Percentiles rank a stretch among this genome's conserved stretches.
Conservation (phyloP, 2,329 filamentous ascomycete species). For the Botrytis tulipae region DNA sequence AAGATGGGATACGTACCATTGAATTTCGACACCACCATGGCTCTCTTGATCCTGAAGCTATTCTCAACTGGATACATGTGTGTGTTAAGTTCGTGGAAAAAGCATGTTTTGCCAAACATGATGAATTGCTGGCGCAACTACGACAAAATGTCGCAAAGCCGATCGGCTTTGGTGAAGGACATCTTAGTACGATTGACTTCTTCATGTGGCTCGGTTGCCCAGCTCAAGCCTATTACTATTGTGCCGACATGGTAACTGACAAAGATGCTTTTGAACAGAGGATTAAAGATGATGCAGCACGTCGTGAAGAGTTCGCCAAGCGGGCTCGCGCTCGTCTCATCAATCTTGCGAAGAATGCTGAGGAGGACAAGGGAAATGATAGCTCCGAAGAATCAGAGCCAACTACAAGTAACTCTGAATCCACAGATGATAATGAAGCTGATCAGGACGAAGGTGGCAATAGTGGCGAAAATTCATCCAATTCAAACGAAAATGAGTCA, state of each 20-base stretch:
- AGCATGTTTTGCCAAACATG: background rate
- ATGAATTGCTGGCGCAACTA: background rate
- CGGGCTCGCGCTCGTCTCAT: background rate
- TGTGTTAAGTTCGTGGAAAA: slow-evolving; percentile 25
- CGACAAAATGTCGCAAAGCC: background rate
- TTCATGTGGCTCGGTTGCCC: slow-evolving; percentile 6
- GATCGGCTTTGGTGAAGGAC: background rate
- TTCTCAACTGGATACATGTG: slow-evolving; percentile 28
- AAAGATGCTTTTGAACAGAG: background rate
- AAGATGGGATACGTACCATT: slow-evolving; percentile 22
- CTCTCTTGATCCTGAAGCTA: slow-evolving; percentile 24
- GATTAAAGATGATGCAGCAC: background rate
- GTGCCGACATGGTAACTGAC: background rate
- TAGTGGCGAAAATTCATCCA: background rate
- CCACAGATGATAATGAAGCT: background rate
- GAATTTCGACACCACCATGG: slow-evolving; percentile 35
- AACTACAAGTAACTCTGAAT: background rate
- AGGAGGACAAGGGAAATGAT: background rate
- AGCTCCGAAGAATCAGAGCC: background rate
- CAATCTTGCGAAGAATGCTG: background rate
- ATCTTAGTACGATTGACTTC: background rate
- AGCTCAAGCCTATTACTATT: slow-evolving; percentile 1
- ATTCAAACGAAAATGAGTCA: background rate
- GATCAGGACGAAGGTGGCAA: background rate
- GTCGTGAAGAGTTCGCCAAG: background rate